Evolutionary conservation across 768 basidiomycete genomes (phyloP).

Genomic region (Fomitopsis serialis): DNA sequence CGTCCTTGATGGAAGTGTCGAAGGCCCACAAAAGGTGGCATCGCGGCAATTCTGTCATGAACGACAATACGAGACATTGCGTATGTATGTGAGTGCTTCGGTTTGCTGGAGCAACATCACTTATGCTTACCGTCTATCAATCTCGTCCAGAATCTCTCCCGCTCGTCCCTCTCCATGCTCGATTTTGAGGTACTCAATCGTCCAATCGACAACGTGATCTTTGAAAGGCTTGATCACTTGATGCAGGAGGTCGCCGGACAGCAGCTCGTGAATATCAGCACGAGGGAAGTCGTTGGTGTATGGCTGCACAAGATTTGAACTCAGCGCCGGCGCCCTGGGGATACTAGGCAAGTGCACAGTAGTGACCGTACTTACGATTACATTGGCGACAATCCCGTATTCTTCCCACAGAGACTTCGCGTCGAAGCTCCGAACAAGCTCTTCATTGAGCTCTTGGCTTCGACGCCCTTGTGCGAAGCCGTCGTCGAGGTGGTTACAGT

Average conservation of each 20-base stretch:
- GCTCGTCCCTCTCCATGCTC: constrained; percentile 1
- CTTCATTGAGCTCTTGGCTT: no score
- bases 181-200: constrained; percentile 20
- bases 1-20: constrained; percentile 17
- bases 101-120: background rate
- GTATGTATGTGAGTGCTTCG: background rate
- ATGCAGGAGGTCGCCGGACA: constrained; percentile 26
- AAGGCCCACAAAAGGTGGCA: constrained; percentile 15
- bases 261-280: constrained; percentile 28
- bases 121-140: constrained; percentile 9
- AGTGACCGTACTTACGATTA: no score
- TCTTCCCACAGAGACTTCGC: background rate
- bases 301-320: no score
- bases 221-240: constrained; percentile 30
- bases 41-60: no score
- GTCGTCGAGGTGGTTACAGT: no score
- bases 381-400: no score
- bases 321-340: no score
- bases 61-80: no score
- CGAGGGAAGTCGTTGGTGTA: constrained; percentile 28
- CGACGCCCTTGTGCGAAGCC: no score
- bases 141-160: constrained; percentile 9
- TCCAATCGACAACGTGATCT: constrained; percentile 31
- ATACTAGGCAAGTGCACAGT: no score
- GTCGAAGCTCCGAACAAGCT: background rate